Percentiles rank a stretch among this genome's conserved stretches.
These are phyloP conservation scores for Papilionanthe hybrid DNA, from an alignment of 116 monocot species.

Conservation along the genomic window DNA sequence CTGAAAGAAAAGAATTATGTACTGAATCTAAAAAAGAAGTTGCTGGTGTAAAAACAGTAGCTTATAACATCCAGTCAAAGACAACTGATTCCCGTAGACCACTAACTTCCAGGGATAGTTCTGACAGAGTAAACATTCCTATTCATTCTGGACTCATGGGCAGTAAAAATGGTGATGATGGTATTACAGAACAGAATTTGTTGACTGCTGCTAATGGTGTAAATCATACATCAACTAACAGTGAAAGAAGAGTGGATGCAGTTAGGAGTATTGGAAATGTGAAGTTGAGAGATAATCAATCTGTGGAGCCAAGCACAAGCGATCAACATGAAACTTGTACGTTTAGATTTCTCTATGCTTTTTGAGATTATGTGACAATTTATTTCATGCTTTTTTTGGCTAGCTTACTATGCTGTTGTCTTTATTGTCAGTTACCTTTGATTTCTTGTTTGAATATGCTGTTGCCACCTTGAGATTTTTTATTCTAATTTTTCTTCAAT, in stretches of 20 bases:
- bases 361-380: background rate
- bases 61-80: conserved; percentile 47
- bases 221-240: conserved; percentile 22
- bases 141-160: conserved; percentile 22
- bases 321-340: conserved; percentile 46
- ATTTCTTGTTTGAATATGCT: background rate
- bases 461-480: background rate
- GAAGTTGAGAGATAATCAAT: conserved; percentile 29
- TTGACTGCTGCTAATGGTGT: conserved; percentile 33
- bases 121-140: conserved; percentile 35
- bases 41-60: conserved; percentile 38
- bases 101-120: conserved; percentile 39
- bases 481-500: background rate
- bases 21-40: conserved; percentile 67
- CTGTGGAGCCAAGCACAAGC: conserved; percentile 42
- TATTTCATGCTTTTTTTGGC: background rate
- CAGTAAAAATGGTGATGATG: conserved; percentile 33
- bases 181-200: conserved; percentile 26
- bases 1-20: conserved; percentile 46
- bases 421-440: background rate
- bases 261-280: conserved; percentile 21
- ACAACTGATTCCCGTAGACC: conserved; percentile 38
- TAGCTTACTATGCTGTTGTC: no score
- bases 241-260: conserved; percentile 34
- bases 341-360: conserved; percentile 1